Percentiles rank a stretch among this genome's conserved stretches.
These are phyloP conservation scores for Penicillium sp. DNA, from an alignment of 2,329 filamentous ascomycete species.

Conservation along the genomic window DNA sequence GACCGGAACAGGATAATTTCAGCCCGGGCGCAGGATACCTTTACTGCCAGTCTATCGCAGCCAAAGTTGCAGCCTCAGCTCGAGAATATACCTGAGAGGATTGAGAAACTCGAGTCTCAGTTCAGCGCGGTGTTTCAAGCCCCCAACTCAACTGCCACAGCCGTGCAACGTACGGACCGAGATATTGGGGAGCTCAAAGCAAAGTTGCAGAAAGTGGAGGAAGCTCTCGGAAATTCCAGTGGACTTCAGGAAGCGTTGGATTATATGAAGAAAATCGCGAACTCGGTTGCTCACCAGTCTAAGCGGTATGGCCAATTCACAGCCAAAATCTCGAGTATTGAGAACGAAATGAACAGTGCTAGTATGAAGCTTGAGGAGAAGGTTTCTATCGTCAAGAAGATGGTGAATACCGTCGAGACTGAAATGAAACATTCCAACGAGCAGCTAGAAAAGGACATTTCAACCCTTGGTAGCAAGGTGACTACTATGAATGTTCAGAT, in stretches of 20 bases:
- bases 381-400: not conserved
- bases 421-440: not conserved
- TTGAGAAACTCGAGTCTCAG: constrained; percentile 20
- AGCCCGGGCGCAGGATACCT: not conserved
- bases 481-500: not conserved
- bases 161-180: not conserved
- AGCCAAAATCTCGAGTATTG: not conserved
- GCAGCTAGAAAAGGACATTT: not conserved
- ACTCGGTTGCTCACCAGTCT: not conserved
- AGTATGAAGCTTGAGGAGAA: not conserved
- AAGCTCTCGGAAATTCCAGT: not conserved
- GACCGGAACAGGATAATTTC: not conserved
- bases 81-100: constrained; percentile 8
- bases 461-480: not conserved
- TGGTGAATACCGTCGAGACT: not conserved
- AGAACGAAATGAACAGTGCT: not conserved
- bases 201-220: not conserved
- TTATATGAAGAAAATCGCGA: not conserved
- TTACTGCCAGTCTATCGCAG: not conserved
- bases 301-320: not conserved
- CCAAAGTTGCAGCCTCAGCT: not conserved
- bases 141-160: not conserved
- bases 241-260: not conserved
- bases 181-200: not conserved
- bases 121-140: constrained; percentile 3